Evolutionary conservation across 306 rosid species (phyloP).

Genomic region (Ceratonia siliqua): DNA sequence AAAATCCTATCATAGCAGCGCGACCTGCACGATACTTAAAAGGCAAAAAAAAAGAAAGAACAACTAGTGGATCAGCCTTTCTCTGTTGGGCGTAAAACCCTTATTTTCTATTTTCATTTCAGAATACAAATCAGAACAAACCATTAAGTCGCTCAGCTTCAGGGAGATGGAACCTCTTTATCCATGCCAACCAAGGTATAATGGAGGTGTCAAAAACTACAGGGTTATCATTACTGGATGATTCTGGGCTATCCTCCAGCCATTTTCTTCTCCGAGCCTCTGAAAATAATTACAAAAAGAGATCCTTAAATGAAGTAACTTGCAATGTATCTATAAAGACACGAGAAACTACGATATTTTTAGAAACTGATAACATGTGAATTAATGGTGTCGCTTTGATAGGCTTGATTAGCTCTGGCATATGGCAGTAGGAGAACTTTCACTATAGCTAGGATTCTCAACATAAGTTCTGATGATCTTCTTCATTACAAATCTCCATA

Average conservation of each 20-base stretch:
- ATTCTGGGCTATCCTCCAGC: conserved; percentile 83
- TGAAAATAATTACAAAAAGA: conserved; percentile 42
- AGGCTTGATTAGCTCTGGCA: no score
- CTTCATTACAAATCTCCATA: no score
- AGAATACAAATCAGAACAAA: conserved; percentile 37
- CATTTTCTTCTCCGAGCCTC: conserved; percentile 98
- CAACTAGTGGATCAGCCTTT: neutral
- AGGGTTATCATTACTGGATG: conserved; percentile 77
- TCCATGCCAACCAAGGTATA: conserved; percentile 99
- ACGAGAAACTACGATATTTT: neutral
- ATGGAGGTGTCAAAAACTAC: conserved; percentile 88
- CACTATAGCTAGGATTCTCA: no score
- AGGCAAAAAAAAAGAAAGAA: conserved; percentile 3
- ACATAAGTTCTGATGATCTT: no score
- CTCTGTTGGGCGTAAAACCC: neutral
- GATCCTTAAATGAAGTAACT: conserved; percentile 31
- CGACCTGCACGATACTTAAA: conserved; percentile 39
- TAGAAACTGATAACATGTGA: neutral
- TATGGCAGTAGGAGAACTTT: no score
- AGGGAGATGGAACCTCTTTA: conserved; percentile 91
- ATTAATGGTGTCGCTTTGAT: neutral
- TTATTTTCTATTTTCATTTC: neutral
- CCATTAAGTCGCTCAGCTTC: conserved; percentile 97
- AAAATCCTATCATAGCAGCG: conserved; percentile 62
- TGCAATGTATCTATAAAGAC: conserved; percentile 12